These are phyloP conservation scores for Stentor coeruleus DNA, from an alignment of 73 alveolate species.

Conservation along the genomic window DNA sequence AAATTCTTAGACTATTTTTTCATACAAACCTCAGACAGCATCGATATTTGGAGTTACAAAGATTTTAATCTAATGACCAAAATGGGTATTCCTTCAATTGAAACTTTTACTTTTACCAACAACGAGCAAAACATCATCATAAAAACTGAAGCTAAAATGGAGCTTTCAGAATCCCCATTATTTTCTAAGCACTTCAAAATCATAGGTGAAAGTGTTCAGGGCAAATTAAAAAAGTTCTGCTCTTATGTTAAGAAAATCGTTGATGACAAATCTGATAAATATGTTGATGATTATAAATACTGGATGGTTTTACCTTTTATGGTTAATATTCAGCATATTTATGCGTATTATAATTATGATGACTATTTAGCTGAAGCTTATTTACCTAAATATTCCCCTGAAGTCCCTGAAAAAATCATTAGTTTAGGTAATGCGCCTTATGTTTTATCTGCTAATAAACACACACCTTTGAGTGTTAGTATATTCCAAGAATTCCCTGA, in stretches of 20 bases:
- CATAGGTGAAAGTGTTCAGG: not conserved
- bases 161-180: not conserved
- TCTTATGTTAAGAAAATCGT: not conserved
- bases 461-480: not conserved
- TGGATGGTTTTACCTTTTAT: not conserved
- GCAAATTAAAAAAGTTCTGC: not conserved
- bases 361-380: not conserved
- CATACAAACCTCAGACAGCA: not conserved
- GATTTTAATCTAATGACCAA: not conserved
- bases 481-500: not conserved
- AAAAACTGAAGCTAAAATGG: not conserved
- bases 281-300: not conserved
- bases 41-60: not conserved
- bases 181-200: not conserved
- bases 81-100: not conserved
- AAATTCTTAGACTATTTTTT: not conserved
- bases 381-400: not conserved
- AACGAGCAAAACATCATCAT: not conserved
- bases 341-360: not conserved
- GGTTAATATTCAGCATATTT: not conserved
- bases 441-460: not conserved
- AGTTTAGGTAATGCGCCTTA: slow-evolving; percentile 8
- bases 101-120: not conserved
- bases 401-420: not conserved
- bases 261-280: not conserved